Percentiles rank a stretch among this genome's conserved stretches.
phyloP scores from a whole-genome alignment of 2,329 filamentous ascomycete genomes.

The Acrocalymma vagum region DNA sequence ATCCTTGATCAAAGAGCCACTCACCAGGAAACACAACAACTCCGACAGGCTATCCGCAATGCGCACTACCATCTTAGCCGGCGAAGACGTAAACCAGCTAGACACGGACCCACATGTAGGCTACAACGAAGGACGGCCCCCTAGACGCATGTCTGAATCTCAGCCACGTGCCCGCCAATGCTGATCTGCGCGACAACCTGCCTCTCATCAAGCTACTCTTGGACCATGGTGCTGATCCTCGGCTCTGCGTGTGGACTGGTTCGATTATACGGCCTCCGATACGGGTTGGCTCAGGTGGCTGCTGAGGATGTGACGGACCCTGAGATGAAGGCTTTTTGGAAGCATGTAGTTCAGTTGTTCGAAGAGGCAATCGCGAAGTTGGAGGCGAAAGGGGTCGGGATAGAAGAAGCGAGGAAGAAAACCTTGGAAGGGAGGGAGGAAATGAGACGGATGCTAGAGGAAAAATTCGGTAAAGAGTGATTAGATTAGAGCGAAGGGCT shows the following conservation, averaged over 20 bases:
- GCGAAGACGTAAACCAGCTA: slow-evolving; percentile 6
- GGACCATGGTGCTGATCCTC: slow-evolving; percentile 86
- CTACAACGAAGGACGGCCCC: slow-evolving; percentile 10
- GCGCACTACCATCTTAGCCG: slow-evolving; percentile 7
- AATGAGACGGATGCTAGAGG: too few relatives aligned
- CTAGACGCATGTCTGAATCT: slow-evolving; percentile 7
- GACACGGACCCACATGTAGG: slow-evolving; percentile 3
- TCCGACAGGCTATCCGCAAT: slow-evolving; percentile 5
- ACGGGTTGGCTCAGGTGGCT: neutral
- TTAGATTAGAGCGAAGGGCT: too few relatives aligned
- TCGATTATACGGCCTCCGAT: slow-evolving; percentile 2
- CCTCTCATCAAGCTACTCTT: slow-evolving; percentile 84
- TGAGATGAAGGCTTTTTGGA: slow-evolving; percentile 6
- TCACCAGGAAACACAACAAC: neutral
- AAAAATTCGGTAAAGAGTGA: too few relatives aligned
- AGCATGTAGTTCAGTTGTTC: slow-evolving; percentile 6
- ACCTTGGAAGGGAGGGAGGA: too few relatives aligned
- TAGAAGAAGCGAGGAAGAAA: too few relatives aligned
- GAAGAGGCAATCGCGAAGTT: slow-evolving; percentile 11
- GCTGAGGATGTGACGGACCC: slow-evolving; percentile 1
- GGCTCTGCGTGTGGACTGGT: slow-evolving; percentile 1
- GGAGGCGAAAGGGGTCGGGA: slow-evolving; percentile 8
- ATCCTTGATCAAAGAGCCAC: slow-evolving; percentile 3
- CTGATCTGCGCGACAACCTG: slow-evolving; percentile 5
- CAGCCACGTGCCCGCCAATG: slow-evolving; percentile 4